Percentiles rank a stretch among this genome's conserved stretches.
phyloP scores from a whole-genome alignment of 2,329 filamentous ascomycete species.

The Pseudocercospora fuligena region DNA sequence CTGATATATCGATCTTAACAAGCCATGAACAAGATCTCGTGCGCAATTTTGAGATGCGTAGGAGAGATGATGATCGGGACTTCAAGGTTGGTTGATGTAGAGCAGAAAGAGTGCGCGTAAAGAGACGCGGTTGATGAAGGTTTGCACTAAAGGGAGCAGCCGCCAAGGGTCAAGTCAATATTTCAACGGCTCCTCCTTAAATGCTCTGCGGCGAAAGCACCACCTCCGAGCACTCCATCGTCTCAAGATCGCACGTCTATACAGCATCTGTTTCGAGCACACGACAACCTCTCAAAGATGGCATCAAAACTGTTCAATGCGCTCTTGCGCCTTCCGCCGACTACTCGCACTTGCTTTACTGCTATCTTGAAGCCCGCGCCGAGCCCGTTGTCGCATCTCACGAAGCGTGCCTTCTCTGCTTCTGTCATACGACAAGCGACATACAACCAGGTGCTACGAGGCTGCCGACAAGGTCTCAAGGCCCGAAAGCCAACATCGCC shows the following conservation, averaged over 20 bases:
- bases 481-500: slow-evolving; percentile 88
- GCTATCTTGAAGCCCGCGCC: slow-evolving; percentile 29
- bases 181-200: no score
- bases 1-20: no score
- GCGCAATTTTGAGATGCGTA: no score
- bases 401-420: slow-evolving; percentile 46
- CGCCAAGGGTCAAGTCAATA: no score
- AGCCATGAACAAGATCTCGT: no score
- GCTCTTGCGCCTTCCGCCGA: slow-evolving; percentile 43
- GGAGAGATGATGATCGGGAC: no score
- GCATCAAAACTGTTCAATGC: slow-evolving; percentile 46
- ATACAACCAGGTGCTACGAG: slow-evolving; percentile 60
- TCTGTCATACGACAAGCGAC: slow-evolving; percentile 49
- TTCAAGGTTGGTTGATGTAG: no score
- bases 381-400: slow-evolving; percentile 27
- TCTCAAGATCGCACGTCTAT: background rate
- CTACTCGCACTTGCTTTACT: slow-evolving; percentile 35
- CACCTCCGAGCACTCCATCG: background rate
- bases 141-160: no score
- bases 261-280: background rate
- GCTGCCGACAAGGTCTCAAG: slow-evolving; percentile 77
- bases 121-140: no score
- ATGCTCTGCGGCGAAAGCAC: background rate
- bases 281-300: slow-evolving; percentile 36
- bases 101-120: no score